Conservation (phyloP, 495 filamentous ascomycete genomes). For the Venustampulla echinocandica region DNA sequence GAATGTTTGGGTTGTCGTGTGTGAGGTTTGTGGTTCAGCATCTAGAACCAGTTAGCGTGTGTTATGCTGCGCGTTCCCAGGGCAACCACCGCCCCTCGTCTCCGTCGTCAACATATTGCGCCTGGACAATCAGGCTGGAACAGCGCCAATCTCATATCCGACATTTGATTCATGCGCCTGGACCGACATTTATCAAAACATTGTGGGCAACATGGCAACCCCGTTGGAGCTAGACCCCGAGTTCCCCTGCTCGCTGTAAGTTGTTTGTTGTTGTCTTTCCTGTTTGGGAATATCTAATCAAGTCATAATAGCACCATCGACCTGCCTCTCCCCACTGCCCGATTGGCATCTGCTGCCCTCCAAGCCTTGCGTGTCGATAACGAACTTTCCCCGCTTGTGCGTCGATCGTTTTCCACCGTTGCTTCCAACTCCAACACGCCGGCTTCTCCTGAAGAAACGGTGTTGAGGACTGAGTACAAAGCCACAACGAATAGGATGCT, state of each 20-base stretch:
- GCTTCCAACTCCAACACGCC: constrained; percentile 24
- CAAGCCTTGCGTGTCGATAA: constrained; percentile 74
- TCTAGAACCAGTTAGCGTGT: constrained; percentile 15
- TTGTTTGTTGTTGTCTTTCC: constrained; percentile 4
- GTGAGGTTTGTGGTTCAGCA: constrained; percentile 8
- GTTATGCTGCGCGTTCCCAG: constrained; percentile 1
- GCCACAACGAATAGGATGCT: constrained; percentile 95
- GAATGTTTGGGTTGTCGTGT: constrained; percentile 14
- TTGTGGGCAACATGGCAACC: constrained; percentile 23
- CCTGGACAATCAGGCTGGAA: no score
- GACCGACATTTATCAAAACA: no score
- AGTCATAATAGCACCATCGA: constrained; percentile 52
- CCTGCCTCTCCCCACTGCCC: constrained; percentile 74
- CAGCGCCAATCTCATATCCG: background rate
- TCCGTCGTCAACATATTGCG: no score
- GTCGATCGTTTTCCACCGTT: constrained; percentile 55
- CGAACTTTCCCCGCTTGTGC: constrained; percentile 78
- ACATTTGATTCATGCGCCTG: constrained; percentile 19
- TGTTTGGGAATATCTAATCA: background rate
- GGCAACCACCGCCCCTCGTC: constrained; percentile 2
- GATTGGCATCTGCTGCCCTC: constrained; percentile 68
- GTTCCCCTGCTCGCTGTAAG: constrained; percentile 69
- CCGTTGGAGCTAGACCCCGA: constrained; percentile 33
- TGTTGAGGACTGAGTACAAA: constrained; percentile 68
- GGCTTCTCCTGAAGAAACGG: constrained; percentile 31